Evolutionary conservation across 768 basidiomycete species (phyloP).

Genomic region (Kwoniella pini): DNA sequence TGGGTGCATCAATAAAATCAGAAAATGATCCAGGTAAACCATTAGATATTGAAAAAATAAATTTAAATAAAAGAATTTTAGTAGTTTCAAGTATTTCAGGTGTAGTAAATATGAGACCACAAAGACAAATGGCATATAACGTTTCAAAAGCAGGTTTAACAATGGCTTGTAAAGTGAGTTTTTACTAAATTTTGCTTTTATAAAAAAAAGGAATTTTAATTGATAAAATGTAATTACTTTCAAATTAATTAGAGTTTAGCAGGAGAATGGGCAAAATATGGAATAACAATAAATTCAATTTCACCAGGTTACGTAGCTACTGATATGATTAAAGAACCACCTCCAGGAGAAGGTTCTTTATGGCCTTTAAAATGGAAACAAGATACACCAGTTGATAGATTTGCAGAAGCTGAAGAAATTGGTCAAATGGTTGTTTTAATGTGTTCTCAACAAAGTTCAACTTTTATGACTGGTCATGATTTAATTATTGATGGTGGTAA

Average conservation of each 20-base stretch:
- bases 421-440: constrained; percentile 47
- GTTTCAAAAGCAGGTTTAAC: constrained; percentile 34
- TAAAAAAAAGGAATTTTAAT: no score
- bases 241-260: constrained; percentile 34
- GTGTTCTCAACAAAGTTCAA: constrained; percentile 25
- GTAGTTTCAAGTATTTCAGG: constrained; percentile 51
- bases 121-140: constrained; percentile 49
- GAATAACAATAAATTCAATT: constrained; percentile 48
- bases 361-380: constrained; percentile 45
- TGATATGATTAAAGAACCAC: constrained; percentile 48
- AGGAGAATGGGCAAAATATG: constrained; percentile 52
- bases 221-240: background rate
- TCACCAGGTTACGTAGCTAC: constrained; percentile 53
- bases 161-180: constrained; percentile 46
- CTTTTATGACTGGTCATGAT: constrained; percentile 54
- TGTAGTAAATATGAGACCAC: constrained; percentile 52
- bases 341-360: constrained; percentile 15
- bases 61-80: constrained; percentile 47
- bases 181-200: background rate
- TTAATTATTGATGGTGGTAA: constrained; percentile 52
- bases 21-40: background rate
- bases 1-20: constrained; percentile 20
- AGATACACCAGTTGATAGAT: constrained; percentile 50
- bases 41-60: constrained; percentile 17
- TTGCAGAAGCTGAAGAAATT: constrained; percentile 45